Percentiles rank a stretch among this genome's conserved stretches.
These are phyloP conservation scores for Eutrema heterophyllum DNA, from an alignment of 345 rosid genomes.

Conservation along the genomic window DNA sequence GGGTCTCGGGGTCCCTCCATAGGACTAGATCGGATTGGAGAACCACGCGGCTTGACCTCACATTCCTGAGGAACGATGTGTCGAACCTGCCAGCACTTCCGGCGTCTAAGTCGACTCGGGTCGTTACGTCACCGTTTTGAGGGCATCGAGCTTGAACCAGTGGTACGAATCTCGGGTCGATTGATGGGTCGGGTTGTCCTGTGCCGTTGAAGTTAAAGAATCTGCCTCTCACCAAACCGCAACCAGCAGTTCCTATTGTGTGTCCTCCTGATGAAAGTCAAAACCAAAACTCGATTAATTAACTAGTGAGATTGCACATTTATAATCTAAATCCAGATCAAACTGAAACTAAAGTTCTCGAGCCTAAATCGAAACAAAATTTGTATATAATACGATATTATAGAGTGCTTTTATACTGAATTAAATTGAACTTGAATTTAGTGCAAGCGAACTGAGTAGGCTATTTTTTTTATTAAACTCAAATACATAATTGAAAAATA, in stretches of 20 bases:
- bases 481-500: too few species aligned
- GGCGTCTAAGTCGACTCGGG: slow-evolving; percentile 33
- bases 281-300: neutral
- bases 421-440: too few species aligned
- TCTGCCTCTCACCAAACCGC: slow-evolving; percentile 31
- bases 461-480: too few species aligned
- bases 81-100: slow-evolving; percentile 38
- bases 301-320: neutral
- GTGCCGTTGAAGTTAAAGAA: slow-evolving; percentile 37
- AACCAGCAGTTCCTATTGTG: slow-evolving; percentile 46
- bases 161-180: slow-evolving; percentile 25
- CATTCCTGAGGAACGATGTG: slow-evolving; percentile 37
- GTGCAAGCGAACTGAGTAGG: too few species aligned
- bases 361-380: too few species aligned
- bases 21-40: slow-evolving; percentile 36
- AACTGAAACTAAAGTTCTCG: too few species aligned
- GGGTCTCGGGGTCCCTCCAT: slow-evolving; percentile 35
- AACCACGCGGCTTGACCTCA: slow-evolving; percentile 37
- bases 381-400: too few species aligned
- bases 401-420: too few species aligned
- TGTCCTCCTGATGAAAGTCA: slow-evolving; percentile 36
- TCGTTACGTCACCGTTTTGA: slow-evolving; percentile 21
- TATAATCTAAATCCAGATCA: too few species aligned
- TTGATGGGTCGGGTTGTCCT: slow-evolving; percentile 31
- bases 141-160: slow-evolving; percentile 23